phyloP scores from a whole-genome alignment of 2,329 filamentous ascomycete species.

The Cladosporium austrohemisphaericum region DNA sequence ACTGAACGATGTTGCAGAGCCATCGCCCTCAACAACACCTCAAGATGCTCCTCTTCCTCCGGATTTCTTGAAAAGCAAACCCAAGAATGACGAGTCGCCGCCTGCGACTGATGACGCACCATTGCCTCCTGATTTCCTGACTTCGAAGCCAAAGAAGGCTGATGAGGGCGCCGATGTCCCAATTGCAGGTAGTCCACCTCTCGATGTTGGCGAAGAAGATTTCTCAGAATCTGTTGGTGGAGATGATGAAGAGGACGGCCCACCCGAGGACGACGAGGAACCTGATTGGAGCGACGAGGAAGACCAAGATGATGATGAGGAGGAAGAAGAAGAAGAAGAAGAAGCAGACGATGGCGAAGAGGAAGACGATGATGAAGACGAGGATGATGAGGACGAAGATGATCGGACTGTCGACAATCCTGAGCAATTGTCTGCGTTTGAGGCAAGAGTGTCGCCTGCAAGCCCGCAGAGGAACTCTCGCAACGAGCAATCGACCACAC shows the following conservation, averaged over 20 bases:
- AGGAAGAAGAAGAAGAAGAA: conserved; percentile 38
- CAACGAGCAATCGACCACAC: conserved; percentile 21
- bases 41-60: conserved; percentile 41
- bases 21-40: conserved; percentile 29
- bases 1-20: conserved; percentile 28
- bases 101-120: conserved; percentile 33
- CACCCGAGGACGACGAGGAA: conserved; percentile 32
- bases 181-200: conserved; percentile 46
- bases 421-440: conserved; percentile 23
- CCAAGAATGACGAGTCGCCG: conserved; percentile 25
- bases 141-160: conserved; percentile 27
- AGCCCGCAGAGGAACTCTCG: conserved; percentile 18
- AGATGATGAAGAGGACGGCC: conserved; percentile 33
- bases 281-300: conserved; percentile 24
- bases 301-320: conserved; percentile 35
- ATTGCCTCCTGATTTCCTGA: conserved; percentile 40
- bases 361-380: conserved; percentile 31
- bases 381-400: conserved; percentile 42
- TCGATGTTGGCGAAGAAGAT: conserved; percentile 35
- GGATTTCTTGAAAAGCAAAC: conserved; percentile 33
- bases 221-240: conserved; percentile 27
- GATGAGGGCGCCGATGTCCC: conserved; percentile 38
- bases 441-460: conserved; percentile 24
- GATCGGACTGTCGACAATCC: conserved; percentile 41
- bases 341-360: conserved; percentile 33